These are phyloP conservation scores for Porcisia hertigi DNA, from an alignment of 208 protist species.

Conservation along the genomic window DNA sequence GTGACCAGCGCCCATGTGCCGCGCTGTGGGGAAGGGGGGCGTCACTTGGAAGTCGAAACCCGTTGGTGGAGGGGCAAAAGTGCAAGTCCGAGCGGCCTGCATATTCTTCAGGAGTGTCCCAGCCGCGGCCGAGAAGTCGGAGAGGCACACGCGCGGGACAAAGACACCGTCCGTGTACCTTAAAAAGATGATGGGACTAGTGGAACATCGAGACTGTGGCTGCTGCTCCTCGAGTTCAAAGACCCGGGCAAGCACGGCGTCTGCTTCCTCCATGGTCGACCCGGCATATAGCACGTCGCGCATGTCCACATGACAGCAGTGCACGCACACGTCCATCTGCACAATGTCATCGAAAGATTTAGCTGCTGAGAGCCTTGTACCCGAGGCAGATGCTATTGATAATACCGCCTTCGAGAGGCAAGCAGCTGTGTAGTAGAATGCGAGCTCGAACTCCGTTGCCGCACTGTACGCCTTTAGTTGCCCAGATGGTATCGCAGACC, in stretches of 20 bases:
- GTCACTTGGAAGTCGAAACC: constrained; percentile 14
- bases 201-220: not conserved
- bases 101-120: constrained; percentile 11
- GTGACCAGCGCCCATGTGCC: constrained; percentile 17
- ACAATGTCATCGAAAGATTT: not conserved
- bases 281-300: constrained; percentile 47
- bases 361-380: not conserved
- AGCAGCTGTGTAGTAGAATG: constrained; percentile 23
- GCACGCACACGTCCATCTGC: constrained; percentile 33
- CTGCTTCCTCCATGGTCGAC: constrained; percentile 43
- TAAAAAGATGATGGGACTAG: constrained; percentile 32
- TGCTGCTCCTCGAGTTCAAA: constrained; percentile 29
- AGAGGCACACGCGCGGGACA: constrained; percentile 24
- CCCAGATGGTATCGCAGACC: constrained; percentile 15
- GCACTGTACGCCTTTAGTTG: constrained; percentile 2
- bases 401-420: constrained; percentile 10
- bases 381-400: not conserved
- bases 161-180: constrained; percentile 59
- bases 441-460: constrained; percentile 10
- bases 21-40: constrained; percentile 2
- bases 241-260: constrained; percentile 27
- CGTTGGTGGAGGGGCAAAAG: constrained; percentile 20
- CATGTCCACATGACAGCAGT: constrained; percentile 42
- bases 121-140: constrained; percentile 5
- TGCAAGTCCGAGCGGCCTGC: constrained; percentile 19